phyloP scores from a whole-genome alignment of 2,329 filamentous ascomycete genomes.

The Juglanconis oblonga region DNA sequence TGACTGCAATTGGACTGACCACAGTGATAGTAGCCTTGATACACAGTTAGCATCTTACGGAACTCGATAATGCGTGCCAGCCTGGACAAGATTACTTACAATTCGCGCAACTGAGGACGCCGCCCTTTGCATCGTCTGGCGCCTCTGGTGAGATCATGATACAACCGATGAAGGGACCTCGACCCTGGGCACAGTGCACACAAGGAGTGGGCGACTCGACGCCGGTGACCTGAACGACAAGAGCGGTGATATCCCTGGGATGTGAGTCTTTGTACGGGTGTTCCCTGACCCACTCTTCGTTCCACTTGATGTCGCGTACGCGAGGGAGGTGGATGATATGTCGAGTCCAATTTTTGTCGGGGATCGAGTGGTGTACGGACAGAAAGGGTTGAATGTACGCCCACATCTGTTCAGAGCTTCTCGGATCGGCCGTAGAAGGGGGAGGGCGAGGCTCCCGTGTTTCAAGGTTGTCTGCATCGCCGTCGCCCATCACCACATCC shows the following conservation, averaged over 20 bases:
- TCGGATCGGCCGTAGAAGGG: background rate
- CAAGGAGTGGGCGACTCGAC: conserved; percentile 26
- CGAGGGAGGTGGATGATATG: conserved; percentile 25
- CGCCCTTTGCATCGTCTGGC: conserved; percentile 1
- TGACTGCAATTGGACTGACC: conserved; percentile 13
- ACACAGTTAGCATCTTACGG: background rate
- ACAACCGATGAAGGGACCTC: conserved; percentile 29
- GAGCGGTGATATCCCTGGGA: conserved; percentile 26
- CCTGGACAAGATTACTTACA: background rate
- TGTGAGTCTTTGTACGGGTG: conserved; percentile 23
- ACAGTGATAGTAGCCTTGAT: conserved; percentile 13
- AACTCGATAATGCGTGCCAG: background rate
- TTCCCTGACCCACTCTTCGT: conserved; percentile 19
- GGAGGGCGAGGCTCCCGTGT: background rate
- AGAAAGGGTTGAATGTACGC: conserved; percentile 26
- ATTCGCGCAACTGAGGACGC: conserved; percentile 14
- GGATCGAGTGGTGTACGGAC: conserved; percentile 15
- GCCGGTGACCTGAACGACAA: conserved; percentile 31
- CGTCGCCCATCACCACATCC: background rate
- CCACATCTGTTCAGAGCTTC: conserved; percentile 23
- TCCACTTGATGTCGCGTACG: conserved; percentile 29
- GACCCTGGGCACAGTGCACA: conserved; percentile 21
- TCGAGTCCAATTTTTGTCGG: conserved; percentile 20
- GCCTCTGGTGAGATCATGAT: conserved; percentile 18
- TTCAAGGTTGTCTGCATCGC: background rate